Conservation (phyloP, 2,329 filamentous ascomycete species). For the Phaeosphaeriaceae sp. region DNA sequence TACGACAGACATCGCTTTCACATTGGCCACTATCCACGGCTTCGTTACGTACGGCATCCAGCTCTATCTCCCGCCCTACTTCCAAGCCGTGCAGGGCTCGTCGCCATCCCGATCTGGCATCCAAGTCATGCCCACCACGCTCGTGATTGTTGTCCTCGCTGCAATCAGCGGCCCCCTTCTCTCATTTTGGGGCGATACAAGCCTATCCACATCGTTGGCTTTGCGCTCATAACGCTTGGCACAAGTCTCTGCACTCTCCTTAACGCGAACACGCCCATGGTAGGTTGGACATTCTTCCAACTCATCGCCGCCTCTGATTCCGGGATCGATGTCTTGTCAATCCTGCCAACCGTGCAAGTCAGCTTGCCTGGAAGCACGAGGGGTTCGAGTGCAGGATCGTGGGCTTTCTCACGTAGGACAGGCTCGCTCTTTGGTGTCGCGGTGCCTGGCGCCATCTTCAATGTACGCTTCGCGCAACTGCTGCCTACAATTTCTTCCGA, state of each 20-base stretch:
- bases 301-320: conserved; percentile 29
- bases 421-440: conserved; percentile 41
- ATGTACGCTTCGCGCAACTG: conserved; percentile 25
- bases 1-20: conserved; percentile 48
- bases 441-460: conserved; percentile 39
- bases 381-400: conserved; percentile 31
- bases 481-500: conserved; percentile 16
- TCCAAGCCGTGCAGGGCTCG: conserved; percentile 34
- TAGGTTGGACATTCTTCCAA: conserved; percentile 32
- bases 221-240: conserved; percentile 27
- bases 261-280: conserved; percentile 9
- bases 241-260: conserved; percentile 27
- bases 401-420: conserved; percentile 38
- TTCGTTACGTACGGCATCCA: conserved; percentile 37
- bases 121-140: conserved; percentile 34
- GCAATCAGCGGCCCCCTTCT: conserved; percentile 30
- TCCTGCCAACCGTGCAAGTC: conserved; percentile 40
- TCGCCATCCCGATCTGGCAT: conserved; percentile 32
- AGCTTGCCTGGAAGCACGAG: conserved; percentile 30
- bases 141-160: conserved; percentile 31
- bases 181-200: conserved; percentile 34
- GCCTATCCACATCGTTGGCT: conserved; percentile 34
- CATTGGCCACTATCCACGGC: conserved; percentile 39
- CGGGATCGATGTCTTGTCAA: conserved; percentile 35
- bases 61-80: conserved; percentile 38